Evolutionary conservation across 2,329 filamentous ascomycete genomes (phyloP).

Genomic region (Triangularia setosa): DNA sequence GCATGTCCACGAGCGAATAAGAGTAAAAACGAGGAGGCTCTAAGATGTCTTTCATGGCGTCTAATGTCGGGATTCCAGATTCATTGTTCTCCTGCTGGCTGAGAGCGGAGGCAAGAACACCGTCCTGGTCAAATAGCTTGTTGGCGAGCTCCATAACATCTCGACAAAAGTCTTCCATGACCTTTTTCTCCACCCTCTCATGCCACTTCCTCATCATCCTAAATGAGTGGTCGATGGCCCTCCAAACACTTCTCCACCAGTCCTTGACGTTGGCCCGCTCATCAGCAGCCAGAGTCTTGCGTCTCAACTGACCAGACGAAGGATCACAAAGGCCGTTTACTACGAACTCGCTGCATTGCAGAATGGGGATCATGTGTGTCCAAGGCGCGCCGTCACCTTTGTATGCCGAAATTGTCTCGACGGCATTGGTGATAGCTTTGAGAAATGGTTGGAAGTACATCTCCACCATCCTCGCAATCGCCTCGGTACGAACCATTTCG

Average conservation of each 20-base stretch:
- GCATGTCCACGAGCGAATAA: conserved; percentile 77
- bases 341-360: conserved; percentile 56
- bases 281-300: conserved; percentile 51
- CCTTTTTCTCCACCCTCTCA: conserved; percentile 64
- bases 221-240: conserved; percentile 75
- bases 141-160: conserved; percentile 94
- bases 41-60: conserved; percentile 48
- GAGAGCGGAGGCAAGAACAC: conserved; percentile 72
- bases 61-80: conserved; percentile 12
- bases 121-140: conserved; percentile 77
- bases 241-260: conserved; percentile 86
- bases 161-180: conserved; percentile 89
- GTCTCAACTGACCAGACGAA: conserved; percentile 51
- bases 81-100: conserved; percentile 26
- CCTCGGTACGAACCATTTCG: conserved; percentile 52
- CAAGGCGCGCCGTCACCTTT: conserved; percentile 44
- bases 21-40: conserved; percentile 57
- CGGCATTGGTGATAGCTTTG: conserved; percentile 41
- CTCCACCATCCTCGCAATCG: conserved; percentile 44
- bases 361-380: conserved; percentile 53
- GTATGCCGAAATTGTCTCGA: conserved; percentile 39
- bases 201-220: conserved; percentile 82
- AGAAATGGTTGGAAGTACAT: conserved; percentile 43
- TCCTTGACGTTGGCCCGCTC: conserved; percentile 65
- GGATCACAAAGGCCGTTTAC: conserved; percentile 55